Base-by-base conservation (phyloP, 2,329 filamentous ascomycete species). In the Aspergillus alliaceus region DNA sequence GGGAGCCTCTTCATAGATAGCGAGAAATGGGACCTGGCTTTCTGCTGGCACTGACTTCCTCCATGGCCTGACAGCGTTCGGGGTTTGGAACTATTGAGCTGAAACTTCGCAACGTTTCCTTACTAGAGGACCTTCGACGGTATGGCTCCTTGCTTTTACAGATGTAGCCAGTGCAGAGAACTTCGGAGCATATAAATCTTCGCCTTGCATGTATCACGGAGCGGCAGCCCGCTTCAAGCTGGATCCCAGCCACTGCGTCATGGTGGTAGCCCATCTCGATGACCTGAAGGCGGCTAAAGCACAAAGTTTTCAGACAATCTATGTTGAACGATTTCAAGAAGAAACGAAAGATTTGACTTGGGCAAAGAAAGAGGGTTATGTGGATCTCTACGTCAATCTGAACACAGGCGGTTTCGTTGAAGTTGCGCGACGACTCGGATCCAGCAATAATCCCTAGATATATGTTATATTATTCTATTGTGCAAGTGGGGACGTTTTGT, bases 151-250 rank as follows among this genome's bases (percentile, higher is more conserved):
- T 93, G 51, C 81, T 0, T 93, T 92, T 66, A 79, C 79, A 22
- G 75, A 80, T 53, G 65, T 92, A 37, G 77, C 88, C 58, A 90
- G 86, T 8, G 84, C 86, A 0, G 89, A 90, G 72, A 82, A 87
- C 61, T 93, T 93, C 68, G 77, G 80, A 44, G 85, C 84, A 0
- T 95, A 93, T 72, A 95, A 95, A 77, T 90, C 90, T 1, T 81
- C 84, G 59, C 82, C 84, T 7, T 77, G 72, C 51, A 86, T 88
- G 2, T 95, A 95, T 68, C 79, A 83, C 1, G 90, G 90, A 4
- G 90, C 88, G 0, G 88, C 80, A 2, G 72, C 78, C 56, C 79
- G 77, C 62, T 73, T 93, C 52, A 84, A 82, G 0, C 59, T 86
- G 40, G 64, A 81, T 59, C 82, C 86, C 0, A 69, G 71, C 2